A percentile compares a stretch with the other conserved stretches of the same genome.
These are phyloP conservation scores for Rutstroemia sp. DNA, from an alignment of 2,329 filamentous ascomycete species.

Conservation along the genomic window DNA sequence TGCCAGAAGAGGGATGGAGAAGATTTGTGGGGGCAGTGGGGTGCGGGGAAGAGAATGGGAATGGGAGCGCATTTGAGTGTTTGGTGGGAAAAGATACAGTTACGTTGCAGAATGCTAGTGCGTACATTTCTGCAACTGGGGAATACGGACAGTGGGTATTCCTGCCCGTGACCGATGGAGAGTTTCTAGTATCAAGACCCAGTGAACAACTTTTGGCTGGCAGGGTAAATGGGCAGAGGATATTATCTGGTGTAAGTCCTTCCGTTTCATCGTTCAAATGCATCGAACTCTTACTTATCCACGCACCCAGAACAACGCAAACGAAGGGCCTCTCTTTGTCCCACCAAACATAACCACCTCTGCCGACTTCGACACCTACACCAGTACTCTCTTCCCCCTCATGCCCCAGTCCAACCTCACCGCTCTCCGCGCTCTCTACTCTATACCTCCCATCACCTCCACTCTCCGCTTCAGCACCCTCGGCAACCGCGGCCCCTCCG, in stretches of 20 bases:
- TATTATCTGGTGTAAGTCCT: conserved; percentile 14
- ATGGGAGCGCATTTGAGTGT: conserved; percentile 24
- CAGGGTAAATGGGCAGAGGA: conserved; percentile 27
- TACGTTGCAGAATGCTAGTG: conserved; percentile 27
- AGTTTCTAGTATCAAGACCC: conserved; percentile 28
- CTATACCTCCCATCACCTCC: conserved; percentile 16
- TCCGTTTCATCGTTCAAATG: too few relatives aligned
- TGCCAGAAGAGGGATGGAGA: conserved; percentile 37
- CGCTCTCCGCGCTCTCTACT: conserved; percentile 19
- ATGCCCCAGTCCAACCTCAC: conserved; percentile 34
- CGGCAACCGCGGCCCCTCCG: conserved; percentile 31
- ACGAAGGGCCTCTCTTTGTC: conserved; percentile 42
- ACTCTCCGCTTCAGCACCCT: conserved; percentile 27
- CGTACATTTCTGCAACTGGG: conserved; percentile 16
- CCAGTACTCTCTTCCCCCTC: conserved; percentile 34
- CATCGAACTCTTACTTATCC: not conserved
- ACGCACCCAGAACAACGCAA: conserved; percentile 36
- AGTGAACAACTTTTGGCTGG: conserved; percentile 25
- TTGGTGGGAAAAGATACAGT: conserved; percentile 25
- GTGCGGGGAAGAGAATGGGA: conserved; percentile 30
- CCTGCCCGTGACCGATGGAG: conserved; percentile 32
- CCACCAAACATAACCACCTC: conserved; percentile 37
- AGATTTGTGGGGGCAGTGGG: conserved; percentile 36
- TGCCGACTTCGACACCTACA: conserved; percentile 33
- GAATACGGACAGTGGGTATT: conserved; percentile 29